phyloP scores from a whole-genome alignment of 2,329 filamentous ascomycete species.

The Cryphonectria carpinicola region DNA sequence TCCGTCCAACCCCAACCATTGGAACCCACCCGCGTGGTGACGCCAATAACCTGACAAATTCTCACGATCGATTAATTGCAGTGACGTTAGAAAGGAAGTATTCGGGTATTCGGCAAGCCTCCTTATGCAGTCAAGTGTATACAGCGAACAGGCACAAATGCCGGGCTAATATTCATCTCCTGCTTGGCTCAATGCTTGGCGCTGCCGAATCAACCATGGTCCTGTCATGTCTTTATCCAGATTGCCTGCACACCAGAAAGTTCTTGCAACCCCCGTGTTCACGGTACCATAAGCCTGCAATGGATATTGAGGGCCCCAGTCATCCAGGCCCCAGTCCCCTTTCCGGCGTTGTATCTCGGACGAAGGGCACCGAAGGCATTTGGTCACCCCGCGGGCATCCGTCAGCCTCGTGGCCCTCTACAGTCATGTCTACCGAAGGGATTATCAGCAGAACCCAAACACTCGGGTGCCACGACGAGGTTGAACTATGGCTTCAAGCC shows the following conservation, averaged over 20 bases:
- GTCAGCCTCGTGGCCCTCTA: neutral
- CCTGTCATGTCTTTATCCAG: conserved; percentile 21
- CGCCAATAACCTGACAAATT: neutral
- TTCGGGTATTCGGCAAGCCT: neutral
- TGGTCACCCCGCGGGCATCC: neutral
- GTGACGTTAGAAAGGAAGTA: neutral
- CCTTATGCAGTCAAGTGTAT: neutral
- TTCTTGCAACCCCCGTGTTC: neutral
- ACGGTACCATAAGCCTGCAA: neutral
- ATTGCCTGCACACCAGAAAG: conserved; percentile 20
- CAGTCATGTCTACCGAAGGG: neutral
- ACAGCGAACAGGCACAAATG: neutral
- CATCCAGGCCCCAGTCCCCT: neutral
- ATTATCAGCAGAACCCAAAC: neutral
- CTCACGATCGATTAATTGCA: neutral
- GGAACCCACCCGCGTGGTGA: neutral
- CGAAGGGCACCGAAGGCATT: neutral
- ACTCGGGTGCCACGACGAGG: neutral
- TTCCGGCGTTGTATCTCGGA: conserved; percentile 14
- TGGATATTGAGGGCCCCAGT: neutral
- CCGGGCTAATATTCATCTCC: neutral
- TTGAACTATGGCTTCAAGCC: neutral
- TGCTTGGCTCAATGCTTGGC: conserved; percentile 10
- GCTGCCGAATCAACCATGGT: neutral
- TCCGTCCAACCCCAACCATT: neutral